phyloP scores from a whole-genome alignment of 768 basidiomycete genomes.

The Vishniacozyma victoriae region DNA sequence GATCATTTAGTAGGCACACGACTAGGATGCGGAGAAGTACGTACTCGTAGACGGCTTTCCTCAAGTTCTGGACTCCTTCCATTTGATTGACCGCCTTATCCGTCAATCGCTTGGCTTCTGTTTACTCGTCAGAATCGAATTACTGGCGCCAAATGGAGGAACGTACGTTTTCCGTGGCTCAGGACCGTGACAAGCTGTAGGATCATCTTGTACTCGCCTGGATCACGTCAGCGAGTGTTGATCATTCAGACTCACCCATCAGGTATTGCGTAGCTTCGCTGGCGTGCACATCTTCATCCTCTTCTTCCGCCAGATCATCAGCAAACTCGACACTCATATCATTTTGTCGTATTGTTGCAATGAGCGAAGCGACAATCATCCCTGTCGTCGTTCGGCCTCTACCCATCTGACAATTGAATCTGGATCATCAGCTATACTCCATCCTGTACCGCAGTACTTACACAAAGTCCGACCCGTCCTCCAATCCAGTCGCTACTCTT shows the following conservation, averaged over 20 bases:
- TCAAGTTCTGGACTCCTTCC: slow-evolving; percentile 89
- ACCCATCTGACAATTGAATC: slow-evolving; percentile 95
- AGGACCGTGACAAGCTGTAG: slow-evolving; percentile 87
- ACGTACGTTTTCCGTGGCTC: slow-evolving; percentile 71
- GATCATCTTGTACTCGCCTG: slow-evolving; percentile 96
- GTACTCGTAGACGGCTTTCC: slow-evolving; percentile 91
- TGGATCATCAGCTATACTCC: slow-evolving; percentile 12
- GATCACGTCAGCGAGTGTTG: slow-evolving; percentile 9
- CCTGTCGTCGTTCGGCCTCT: slow-evolving; percentile 77
- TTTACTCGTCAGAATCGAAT: not conserved
- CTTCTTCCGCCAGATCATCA: slow-evolving; percentile 16
- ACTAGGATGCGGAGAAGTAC: slow-evolving; percentile 37
- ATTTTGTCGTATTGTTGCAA: slow-evolving; percentile 52
- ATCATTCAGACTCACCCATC: slow-evolving; percentile 58
- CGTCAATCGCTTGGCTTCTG: slow-evolving; percentile 72
- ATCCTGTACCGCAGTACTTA: slow-evolving; percentile 7
- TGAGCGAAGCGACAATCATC: slow-evolving; percentile 83
- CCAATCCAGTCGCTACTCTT: slow-evolving; percentile 57
- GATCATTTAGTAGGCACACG: not conserved
- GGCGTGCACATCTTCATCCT: slow-evolving; percentile 62
- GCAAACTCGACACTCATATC: slow-evolving; percentile 18
- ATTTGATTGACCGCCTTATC: slow-evolving; percentile 85
- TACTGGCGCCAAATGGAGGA: not conserved
- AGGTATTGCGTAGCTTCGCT: slow-evolving; percentile 85
- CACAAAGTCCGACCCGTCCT: slow-evolving; percentile 53